Evolutionary conservation across 2,329 filamentous ascomycete species (phyloP).

Genomic region (Botryotinia globosa): DNA sequence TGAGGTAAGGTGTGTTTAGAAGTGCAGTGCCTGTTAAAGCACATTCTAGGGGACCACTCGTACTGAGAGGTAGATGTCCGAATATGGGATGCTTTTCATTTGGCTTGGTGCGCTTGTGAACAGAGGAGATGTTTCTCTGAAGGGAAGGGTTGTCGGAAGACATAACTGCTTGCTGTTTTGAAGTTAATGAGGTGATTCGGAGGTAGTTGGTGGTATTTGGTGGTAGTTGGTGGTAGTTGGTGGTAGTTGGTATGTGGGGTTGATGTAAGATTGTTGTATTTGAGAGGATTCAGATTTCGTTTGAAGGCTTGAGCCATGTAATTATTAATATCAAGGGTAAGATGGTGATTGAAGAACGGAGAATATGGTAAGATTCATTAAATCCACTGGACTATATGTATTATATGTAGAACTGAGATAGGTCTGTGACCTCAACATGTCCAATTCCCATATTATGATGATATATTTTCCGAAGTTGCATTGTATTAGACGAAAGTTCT

Average conservation of each 20-base stretch:
- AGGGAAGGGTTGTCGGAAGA: neutral
- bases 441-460: neutral
- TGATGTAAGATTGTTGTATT: neutral
- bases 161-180: slow-evolving; percentile 6
- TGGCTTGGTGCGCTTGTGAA: slow-evolving; percentile 30
- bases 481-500: neutral
- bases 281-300: neutral
- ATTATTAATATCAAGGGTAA: neutral
- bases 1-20: slow-evolving; percentile 66
- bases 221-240: no score
- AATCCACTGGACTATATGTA: neutral
- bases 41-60: slow-evolving; percentile 49
- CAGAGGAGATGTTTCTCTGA: slow-evolving; percentile 25
- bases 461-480: neutral
- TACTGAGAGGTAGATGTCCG: slow-evolving; percentile 48
- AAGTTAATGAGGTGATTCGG: neutral
- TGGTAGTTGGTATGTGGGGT: neutral
- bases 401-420: neutral
- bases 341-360: neutral
- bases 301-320: slow-evolving; percentile 6
- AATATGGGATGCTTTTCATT: slow-evolving; percentile 41
- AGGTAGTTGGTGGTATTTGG: neutral
- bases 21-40: slow-evolving; percentile 52
- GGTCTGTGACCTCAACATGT: neutral
- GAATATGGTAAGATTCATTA: neutral